These are phyloP conservation scores for Eucalyptus grandis DNA, from an alignment of 345 rosid species.

Conservation along the genomic window DNA sequence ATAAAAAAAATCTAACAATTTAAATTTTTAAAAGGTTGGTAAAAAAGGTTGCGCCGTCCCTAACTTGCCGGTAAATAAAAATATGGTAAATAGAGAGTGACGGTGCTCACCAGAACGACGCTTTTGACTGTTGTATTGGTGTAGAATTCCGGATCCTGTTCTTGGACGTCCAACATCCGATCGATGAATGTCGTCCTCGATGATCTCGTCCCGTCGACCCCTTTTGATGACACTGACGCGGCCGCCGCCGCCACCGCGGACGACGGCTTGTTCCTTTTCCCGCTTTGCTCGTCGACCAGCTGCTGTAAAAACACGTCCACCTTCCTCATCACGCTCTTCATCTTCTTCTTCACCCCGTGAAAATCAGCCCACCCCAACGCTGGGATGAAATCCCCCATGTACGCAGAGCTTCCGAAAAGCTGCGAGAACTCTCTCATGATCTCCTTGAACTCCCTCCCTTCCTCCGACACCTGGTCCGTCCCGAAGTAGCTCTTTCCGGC, in stretches of 20 bases:
- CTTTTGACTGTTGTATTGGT: constrained; percentile 12
- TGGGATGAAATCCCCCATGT: constrained; percentile 11
- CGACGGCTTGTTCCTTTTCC: not conserved
- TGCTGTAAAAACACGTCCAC: constrained; percentile 10
- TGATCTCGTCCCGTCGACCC: not conserved
- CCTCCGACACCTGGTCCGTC: not conserved
- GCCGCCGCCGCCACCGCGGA: too few species aligned
- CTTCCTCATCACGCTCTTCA: not conserved
- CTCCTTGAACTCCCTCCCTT: not conserved
- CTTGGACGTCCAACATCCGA: constrained; percentile 6
- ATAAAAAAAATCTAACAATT: too few species aligned
- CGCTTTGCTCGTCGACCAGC: constrained; percentile 9
- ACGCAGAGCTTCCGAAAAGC: not conserved
- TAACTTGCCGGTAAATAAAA: not conserved
- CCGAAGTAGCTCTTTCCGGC: constrained; percentile 1
- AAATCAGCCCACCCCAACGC: constrained; percentile 10
- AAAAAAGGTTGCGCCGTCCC: not conserved
- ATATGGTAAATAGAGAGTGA: not conserved
- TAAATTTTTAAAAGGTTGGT: not conserved
- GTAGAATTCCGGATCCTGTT: constrained; percentile 13
- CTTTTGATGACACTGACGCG: not conserved
- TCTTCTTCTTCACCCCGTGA: constrained; percentile 10
- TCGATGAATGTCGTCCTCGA: constrained; percentile 2
- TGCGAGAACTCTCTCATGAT: not conserved
- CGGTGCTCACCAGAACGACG: constrained; percentile 5